Conservation (phyloP, 225 moss, liverwort and hornwort species). For the Neckera pumila region DNA sequence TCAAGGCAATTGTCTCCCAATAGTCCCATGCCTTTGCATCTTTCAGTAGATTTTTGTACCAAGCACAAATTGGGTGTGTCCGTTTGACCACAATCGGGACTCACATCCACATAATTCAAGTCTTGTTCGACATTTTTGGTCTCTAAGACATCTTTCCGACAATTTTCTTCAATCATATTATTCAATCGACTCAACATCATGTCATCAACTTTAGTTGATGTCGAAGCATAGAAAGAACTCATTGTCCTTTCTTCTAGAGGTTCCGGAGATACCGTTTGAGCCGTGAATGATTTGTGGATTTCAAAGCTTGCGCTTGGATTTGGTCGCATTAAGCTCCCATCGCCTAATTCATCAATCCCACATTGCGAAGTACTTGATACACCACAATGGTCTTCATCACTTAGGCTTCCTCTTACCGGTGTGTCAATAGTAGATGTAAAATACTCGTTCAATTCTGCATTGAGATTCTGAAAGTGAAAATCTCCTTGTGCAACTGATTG, state of each 20-base stretch:
- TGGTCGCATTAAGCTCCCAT: background rate
- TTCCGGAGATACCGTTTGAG: background rate
- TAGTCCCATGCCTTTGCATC: background rate
- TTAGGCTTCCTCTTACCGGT: background rate
- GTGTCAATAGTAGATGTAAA: background rate
- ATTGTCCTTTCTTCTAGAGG: background rate
- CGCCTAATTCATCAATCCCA: background rate
- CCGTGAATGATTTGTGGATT: background rate
- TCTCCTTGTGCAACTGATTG: background rate
- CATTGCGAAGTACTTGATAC: background rate
- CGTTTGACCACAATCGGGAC: background rate
- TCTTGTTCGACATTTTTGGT: background rate
- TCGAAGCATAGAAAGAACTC: slow-evolving; percentile 19
- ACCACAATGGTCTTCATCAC: background rate
- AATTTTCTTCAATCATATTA: slow-evolving; percentile 2
- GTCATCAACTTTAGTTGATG: background rate
- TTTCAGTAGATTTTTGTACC: background rate
- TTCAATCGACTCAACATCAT: slow-evolving; percentile 4
- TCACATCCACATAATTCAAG: background rate
- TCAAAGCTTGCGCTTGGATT: background rate
- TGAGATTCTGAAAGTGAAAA: background rate
- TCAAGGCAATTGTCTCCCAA: background rate
- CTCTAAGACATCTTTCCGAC: background rate
- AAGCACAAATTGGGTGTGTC: background rate
- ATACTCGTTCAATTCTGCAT: background rate